phyloP scores from a whole-genome alignment of 2,329 filamentous ascomycete genomes.

The Cladophialophora yegresii region DNA sequence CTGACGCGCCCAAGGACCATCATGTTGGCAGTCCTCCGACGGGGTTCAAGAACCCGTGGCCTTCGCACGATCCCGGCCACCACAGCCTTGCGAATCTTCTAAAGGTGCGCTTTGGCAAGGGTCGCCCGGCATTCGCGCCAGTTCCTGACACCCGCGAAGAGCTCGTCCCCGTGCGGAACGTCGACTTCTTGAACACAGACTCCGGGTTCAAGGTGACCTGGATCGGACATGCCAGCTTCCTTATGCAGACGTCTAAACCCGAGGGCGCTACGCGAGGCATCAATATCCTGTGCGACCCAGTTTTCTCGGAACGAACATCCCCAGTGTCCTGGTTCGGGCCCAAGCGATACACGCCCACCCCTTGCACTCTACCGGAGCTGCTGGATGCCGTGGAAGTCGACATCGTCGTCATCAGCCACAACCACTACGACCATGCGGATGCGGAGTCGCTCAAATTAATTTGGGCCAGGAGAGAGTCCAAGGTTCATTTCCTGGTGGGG shows the following conservation, averaged over 20 bases:
- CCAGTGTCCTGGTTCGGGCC: slow-evolving; percentile 53
- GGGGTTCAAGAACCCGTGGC: slow-evolving; percentile 55
- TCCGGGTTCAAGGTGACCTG: slow-evolving; percentile 50
- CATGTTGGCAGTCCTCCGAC: slow-evolving; percentile 50
- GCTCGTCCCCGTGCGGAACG: slow-evolving; percentile 46
- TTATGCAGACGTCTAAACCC: slow-evolving; percentile 47
- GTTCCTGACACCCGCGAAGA: slow-evolving; percentile 46
- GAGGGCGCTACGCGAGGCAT: slow-evolving; percentile 42
- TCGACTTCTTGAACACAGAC: slow-evolving; percentile 30
- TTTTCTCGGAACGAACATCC: slow-evolving; percentile 55
- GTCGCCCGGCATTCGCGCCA: slow-evolving; percentile 44
- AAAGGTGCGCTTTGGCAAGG: slow-evolving; percentile 37
- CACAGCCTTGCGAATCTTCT: slow-evolving; percentile 40
- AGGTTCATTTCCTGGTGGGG: slow-evolving; percentile 50
- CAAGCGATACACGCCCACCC: slow-evolving; percentile 55
- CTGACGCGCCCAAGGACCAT: slow-evolving; percentile 40
- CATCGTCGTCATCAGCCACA: slow-evolving; percentile 56
- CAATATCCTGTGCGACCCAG: slow-evolving; percentile 56
- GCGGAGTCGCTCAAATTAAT: slow-evolving; percentile 49
- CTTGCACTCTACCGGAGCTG: slow-evolving; percentile 53
- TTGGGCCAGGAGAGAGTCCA: slow-evolving; percentile 45
- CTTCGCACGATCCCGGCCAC: slow-evolving; percentile 39
- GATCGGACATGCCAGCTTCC: slow-evolving; percentile 55
- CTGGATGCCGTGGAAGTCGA: slow-evolving; percentile 50
- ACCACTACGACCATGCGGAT: slow-evolving; percentile 61